These are phyloP conservation scores for Russula olivacea DNA, from an alignment of 768 basidiomycete genomes.

Conservation along the genomic window DNA sequence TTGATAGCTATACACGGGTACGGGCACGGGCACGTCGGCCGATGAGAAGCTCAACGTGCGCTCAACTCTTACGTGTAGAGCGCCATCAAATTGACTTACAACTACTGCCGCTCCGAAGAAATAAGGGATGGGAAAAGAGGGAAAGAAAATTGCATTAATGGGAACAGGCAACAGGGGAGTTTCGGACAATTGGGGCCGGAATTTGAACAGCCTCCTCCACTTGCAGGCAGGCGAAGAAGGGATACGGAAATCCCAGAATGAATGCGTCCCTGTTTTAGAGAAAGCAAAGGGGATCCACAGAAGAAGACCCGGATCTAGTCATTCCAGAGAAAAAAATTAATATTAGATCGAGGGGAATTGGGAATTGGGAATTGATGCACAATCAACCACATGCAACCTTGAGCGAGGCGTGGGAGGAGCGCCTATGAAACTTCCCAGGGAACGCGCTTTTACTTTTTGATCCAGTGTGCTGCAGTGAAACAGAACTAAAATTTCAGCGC, in stretches of 20 bases:
- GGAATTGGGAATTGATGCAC: not conserved
- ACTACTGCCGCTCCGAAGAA: not conserved
- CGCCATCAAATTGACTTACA: not conserved
- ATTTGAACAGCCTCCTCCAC: not conserved
- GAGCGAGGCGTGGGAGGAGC: conserved; percentile 6
- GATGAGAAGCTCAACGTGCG: not conserved
- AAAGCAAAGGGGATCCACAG: not conserved
- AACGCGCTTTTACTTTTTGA: conserved; percentile 1
- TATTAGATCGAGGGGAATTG: not conserved
- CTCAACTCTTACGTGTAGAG: not conserved
- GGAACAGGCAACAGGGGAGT: not conserved
- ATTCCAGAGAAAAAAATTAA: not conserved
- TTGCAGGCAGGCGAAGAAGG: not conserved
- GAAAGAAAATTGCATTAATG: not conserved
- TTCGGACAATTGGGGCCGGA: not conserved
- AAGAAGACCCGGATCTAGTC: not conserved
- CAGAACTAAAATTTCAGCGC: not conserved
- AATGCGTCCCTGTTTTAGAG: not conserved
- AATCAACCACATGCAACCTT: not conserved
- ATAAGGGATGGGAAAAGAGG: not conserved
- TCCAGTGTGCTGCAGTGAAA: not conserved
- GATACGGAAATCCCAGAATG: not conserved
- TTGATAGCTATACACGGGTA: too few relatives aligned
- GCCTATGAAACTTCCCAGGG: conserved; percentile 10
- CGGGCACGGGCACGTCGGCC: not conserved